Base-by-base conservation (phyloP, 179 eudicot genomes). In the Spergularia azorica region DNA sequence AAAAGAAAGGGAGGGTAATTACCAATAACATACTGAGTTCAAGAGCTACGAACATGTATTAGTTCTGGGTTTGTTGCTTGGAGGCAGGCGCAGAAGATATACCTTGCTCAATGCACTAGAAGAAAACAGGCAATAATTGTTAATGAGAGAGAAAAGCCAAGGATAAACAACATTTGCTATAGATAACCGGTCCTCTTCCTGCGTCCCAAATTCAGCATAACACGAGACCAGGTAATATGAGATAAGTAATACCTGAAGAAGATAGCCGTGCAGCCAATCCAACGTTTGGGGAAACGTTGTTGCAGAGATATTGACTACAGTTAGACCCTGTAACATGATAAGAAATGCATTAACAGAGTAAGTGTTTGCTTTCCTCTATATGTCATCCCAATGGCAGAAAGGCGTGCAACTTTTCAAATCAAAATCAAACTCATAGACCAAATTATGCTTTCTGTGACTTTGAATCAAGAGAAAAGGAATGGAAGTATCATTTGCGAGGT, bases 221-320 rank as follows among this genome's bases (percentile, higher is more conserved):
- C 65, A 15, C n/a, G 9, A 56, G 71, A 63, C 41, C 62, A 64
- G 20, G 61, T 48, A 43, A 16, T 11, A 26, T 48, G 69, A 46
- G 48, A 46, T 74, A 36, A 36, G 9, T 73, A 26, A 67, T 87
- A 95, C 99, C 98, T 95, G 94, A 65, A 95, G 93, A 81, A 95
- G 99, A 82, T 95, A 82, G 75, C 90, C 82, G 79, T 95, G 99
- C 73, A 95, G 90, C 97, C 97, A 90, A 87, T 95, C 99, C 85
- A 95, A 82, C 36, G 98, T 91, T 83, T 93, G 99, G 14, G 99
- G 99, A 76, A 96, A 96, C 17, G 98, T 85, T 55, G 99, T 96
- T 16, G 99, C 92, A 46, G 98, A 91, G 86, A 95, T 89, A 79
- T 91, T 95, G 61, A 90, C 96, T 55, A 93, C 90, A 70, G 89